These are phyloP conservation scores for Rhododendron henanense DNA, from an alignment of 148 eudicot species.

Conservation along the genomic window DNA sequence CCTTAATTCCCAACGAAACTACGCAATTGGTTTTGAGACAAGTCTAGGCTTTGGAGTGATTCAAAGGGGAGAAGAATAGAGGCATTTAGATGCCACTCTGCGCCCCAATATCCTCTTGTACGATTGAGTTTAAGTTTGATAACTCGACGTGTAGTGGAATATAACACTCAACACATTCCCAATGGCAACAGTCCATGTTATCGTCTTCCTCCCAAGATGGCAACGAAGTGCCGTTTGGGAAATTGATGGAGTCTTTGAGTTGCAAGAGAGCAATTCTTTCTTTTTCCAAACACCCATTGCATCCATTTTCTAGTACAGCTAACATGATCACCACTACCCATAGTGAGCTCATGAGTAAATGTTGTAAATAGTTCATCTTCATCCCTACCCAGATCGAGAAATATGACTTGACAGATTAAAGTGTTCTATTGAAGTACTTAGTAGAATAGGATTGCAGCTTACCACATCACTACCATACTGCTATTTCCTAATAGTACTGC, in stretches of 20 bases:
- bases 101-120: no score
- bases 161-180: no score
- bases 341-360: no score
- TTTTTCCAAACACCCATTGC: constrained; percentile 4
- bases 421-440: no score
- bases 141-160: no score
- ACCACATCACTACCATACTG: no score
- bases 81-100: not conserved
- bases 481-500: no score
- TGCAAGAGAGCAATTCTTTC: constrained; percentile 7
- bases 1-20: not conserved
- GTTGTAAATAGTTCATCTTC: not conserved
- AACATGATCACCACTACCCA: not conserved
- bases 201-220: no score
- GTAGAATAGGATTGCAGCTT: no score
- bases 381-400: not conserved
- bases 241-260: not conserved
- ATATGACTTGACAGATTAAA: no score
- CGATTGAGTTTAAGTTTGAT: not conserved
- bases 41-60: not conserved
- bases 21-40: not conserved
- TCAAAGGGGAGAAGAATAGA: constrained; percentile 6
- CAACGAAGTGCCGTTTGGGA: not conserved
- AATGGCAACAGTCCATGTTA: no score
- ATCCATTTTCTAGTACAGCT: not conserved